Evolutionary conservation across 2,329 filamentous ascomycete species (phyloP).

Genomic region (Nannizziopsis barbatae): DNA sequence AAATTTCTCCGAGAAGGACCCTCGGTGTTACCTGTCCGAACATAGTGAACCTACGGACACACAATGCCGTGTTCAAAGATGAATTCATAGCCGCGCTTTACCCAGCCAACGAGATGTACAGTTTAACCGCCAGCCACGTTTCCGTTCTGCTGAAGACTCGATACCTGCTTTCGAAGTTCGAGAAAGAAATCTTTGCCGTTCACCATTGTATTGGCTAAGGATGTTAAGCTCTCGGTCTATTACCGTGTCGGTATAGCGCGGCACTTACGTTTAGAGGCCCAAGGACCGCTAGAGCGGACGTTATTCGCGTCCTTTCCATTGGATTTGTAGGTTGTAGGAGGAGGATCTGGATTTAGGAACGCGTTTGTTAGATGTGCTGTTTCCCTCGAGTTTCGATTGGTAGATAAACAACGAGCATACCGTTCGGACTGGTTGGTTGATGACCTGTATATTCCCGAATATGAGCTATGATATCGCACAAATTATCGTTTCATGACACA

Average conservation of each 20-base stretch:
- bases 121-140: conserved; percentile 27
- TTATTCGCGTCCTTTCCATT: conserved; percentile 28
- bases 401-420: conserved; percentile 17
- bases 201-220: conserved; percentile 37
- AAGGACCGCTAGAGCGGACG: conserved; percentile 31
- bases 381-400: neutral
- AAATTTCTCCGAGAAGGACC: no score
- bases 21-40: no score
- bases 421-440: conserved; percentile 21
- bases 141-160: conserved; percentile 29
- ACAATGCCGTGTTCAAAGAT: neutral
- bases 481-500: neutral
- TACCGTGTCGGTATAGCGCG: neutral
- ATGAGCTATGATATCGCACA: neutral
- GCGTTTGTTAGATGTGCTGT: neutral
- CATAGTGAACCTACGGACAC: neutral
- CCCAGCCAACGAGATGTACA: neutral
- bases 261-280: conserved; percentile 35
- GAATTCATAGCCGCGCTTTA: neutral
- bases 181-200: conserved; percentile 42
- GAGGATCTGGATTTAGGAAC: conserved; percentile 5
- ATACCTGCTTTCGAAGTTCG: conserved; percentile 39
- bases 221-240: conserved; percentile 10
- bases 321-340: conserved; percentile 29
- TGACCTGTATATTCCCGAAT: conserved; percentile 14